Evolutionary conservation across 2,329 filamentous ascomycete genomes (phyloP).

Genomic region (Talaromyces sp.): DNA sequence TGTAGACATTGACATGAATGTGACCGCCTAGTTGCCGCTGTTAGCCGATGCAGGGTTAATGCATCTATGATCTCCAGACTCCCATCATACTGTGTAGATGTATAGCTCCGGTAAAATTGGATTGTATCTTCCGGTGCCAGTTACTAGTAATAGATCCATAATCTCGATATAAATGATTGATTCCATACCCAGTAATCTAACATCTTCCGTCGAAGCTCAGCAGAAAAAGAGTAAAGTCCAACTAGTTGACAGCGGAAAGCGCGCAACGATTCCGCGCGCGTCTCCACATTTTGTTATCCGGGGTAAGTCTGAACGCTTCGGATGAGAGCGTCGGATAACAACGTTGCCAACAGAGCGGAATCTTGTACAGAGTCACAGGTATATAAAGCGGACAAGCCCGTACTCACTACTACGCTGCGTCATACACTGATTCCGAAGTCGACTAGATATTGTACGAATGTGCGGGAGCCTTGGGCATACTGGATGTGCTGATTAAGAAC

Average conservation of each 20-base stretch:
- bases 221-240: too few species aligned
- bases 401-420: background rate
- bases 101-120: too few species aligned
- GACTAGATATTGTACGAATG: background rate
- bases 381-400: background rate
- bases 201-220: too few species aligned
- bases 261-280: background rate
- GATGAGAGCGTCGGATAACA: background rate
- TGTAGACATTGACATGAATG: background rate
- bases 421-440: background rate
- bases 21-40: background rate
- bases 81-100: background rate
- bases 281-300: slow-evolving; percentile 1
- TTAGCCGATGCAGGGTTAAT: background rate
- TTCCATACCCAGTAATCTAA: too few species aligned
- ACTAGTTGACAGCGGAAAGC: background rate
- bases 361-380: background rate
- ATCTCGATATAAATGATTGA: too few species aligned
- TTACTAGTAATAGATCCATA: too few species aligned
- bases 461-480: background rate
- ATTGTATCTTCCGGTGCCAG: background rate
- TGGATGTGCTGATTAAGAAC: background rate
- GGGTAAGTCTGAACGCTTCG: background rate
- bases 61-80: background rate
- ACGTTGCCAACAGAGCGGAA: background rate